These are phyloP conservation scores for Yamadazyma scolyti DNA, from an alignment of 805 yeast species.

Conservation along the genomic window DNA sequence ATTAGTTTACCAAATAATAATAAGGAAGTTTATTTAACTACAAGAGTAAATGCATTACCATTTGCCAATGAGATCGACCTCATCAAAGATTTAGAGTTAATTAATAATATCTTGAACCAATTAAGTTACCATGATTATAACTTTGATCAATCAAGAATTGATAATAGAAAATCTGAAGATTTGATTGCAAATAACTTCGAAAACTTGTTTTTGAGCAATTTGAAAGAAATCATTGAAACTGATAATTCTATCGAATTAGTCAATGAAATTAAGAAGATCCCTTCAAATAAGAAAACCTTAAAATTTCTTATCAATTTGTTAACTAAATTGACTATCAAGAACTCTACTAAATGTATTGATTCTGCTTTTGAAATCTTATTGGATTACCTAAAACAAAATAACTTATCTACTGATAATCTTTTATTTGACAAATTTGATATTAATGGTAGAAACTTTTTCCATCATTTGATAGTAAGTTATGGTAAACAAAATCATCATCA, in stretches of 20 bases:
- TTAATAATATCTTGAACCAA: slow-evolving; percentile 50
- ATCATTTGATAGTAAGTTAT: slow-evolving; percentile 72
- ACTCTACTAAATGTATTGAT: slow-evolving; percentile 57
- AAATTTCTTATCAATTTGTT: slow-evolving; percentile 58
- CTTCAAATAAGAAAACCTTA: slow-evolving; percentile 38
- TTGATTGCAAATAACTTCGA: slow-evolving; percentile 6
- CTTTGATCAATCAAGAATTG: not conserved
- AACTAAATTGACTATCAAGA: slow-evolving; percentile 59
- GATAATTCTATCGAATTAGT: slow-evolving; percentile 47
- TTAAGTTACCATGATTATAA: slow-evolving; percentile 37
- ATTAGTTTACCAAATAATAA: slow-evolving; percentile 27
- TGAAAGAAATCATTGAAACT: slow-evolving; percentile 14
- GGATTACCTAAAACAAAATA: slow-evolving; percentile 34
- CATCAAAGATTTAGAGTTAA: slow-evolving; percentile 46
- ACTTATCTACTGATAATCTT: slow-evolving; percentile 14
- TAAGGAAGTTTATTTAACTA: slow-evolving; percentile 43
- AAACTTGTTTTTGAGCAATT: slow-evolving; percentile 7
- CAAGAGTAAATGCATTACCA: slow-evolving; percentile 69
- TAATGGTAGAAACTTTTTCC: slow-evolving; percentile 79
- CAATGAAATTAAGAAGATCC: slow-evolving; percentile 32
- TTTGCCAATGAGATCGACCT: slow-evolving; percentile 73
- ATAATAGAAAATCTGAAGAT: slow-evolving; percentile 2
- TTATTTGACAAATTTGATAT: slow-evolving; percentile 63
- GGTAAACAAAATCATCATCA: slow-evolving; percentile 54
- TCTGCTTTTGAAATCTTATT: slow-evolving; percentile 46